phyloP scores from a whole-genome alignment of 345 rosid genomes.

The Brassica incana region DNA sequence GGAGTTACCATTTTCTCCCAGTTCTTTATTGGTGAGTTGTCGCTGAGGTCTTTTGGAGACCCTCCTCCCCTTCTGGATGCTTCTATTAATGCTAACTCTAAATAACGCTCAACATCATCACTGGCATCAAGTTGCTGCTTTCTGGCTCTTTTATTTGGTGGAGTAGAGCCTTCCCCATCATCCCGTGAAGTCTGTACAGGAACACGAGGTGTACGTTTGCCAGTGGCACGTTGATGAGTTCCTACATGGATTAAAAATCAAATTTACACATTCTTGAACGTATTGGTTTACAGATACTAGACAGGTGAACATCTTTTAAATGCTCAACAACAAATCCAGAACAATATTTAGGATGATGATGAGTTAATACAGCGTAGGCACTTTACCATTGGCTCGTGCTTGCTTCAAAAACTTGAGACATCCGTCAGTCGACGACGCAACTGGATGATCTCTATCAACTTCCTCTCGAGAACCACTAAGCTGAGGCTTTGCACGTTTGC shows the following conservation, averaged over 20 bases:
- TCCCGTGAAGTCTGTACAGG: conserved; percentile 62
- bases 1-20: conserved; percentile 67
- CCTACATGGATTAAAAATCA: conserved; percentile 48
- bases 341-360: background rate
- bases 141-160: conserved; percentile 50
- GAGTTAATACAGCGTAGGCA: conserved; percentile 2
- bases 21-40: conserved; percentile 57
- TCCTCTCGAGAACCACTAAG: conserved; percentile 56
- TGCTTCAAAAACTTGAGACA: conserved; percentile 79
- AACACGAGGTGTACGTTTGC: conserved; percentile 96
- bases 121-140: conserved; percentile 50
- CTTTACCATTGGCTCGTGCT: conserved; percentile 60
- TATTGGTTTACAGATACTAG: conserved; percentile 2
- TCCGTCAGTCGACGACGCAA: conserved; percentile 54
- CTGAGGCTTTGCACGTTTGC: conserved; percentile 59
- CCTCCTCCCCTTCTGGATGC: conserved; percentile 61
- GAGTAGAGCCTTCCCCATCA: conserved; percentile 48
- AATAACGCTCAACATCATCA: conserved; percentile 70
- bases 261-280: conserved; percentile 16
- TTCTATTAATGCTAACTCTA: conserved; percentile 71
- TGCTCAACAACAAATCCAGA: conserved; percentile 1
- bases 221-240: conserved; percentile 70
- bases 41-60: conserved; percentile 58
- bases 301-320: conserved; percentile 3
- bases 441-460: conserved; percentile 37